Base-by-base conservation (phyloP, 2,329 filamentous ascomycete genomes). In the Pseudogymnoascus sp. region DNA sequence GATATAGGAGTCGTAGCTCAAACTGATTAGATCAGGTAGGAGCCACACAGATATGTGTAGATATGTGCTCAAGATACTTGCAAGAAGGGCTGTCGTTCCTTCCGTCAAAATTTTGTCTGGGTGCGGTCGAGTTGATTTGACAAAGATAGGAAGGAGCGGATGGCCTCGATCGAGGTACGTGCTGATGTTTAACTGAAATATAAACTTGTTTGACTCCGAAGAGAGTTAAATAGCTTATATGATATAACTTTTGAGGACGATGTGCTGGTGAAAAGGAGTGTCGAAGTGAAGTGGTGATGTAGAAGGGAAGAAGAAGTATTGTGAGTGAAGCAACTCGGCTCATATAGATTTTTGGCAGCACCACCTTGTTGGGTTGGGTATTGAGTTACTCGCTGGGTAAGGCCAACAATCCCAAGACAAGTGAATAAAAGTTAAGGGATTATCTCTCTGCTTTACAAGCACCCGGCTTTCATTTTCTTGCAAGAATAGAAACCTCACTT, bases 1-100 rank as follows among this genome's bases (percentile, higher is more conserved):
- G 64, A 73, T 72, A 67, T 62, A 64, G 64, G 69, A 72, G 70
- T 69, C 69, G 71, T 73, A 71, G 72, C 70, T 73, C 69, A 39
- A 37, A 7, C 43, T 64, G 34, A 51, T 60, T 65, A 66, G 48
- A 73, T 72, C 62, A 60, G 69, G 73, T 73, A 74, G 69, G 72
- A 64, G 68, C 70, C 63, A 57, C 51, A 34, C 51, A 57, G 51
- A 57, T 57, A 34, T 57, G 28, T 45, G 36, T n/a, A 37, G 13
- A 37, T 37, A 37, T 37, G 31, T 51, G 51, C 28, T 57, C 28
- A 36, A 57, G 51, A 57, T 57, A 34, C 10, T 57, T 34, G 51
- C 51, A 57, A 57, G 51, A 57, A 57, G 28, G 51, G 51, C 28
- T n/a, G 28, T 57, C 34, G 28, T 34, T 57, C 51, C 51, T 57